Base-by-base conservation (phyloP, 345 rosid species). In the Aegle marmelos region DNA sequence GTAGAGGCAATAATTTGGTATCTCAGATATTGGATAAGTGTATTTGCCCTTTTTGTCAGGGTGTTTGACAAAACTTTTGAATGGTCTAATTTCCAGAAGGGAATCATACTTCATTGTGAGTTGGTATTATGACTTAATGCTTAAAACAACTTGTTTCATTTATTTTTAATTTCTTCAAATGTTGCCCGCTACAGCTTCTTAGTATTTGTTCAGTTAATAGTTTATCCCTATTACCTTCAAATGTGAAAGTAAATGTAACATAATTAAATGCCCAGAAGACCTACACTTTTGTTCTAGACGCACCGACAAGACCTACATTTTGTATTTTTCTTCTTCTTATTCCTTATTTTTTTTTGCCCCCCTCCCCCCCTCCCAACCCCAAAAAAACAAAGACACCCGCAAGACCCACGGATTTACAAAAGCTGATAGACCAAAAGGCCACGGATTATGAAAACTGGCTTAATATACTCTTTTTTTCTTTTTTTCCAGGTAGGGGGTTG, bases 1-100 rank as follows among this genome's bases (percentile, higher is more conserved):
- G 37, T 33, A 27, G 70, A 76, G 7, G 73, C 57, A 76, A 76
- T 76, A 76, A 76, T 34, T 22, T 67, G 64, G 72, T 76, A 24
- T 54, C 53, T 76, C 73, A 54, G 72, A 14, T 33, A 31, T 76
- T 68, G 27, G 65, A 67, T 67, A 36, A 11, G 37, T 21, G 36
- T 67, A 21, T 67, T 17, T 56, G 25, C 4, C 71, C 71, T 63
- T 48, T 21, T 63, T 31, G 63, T 7, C 72, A 4, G 19, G 65
- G 73, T 19, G 72, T 56, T 9, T 25, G 73, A 76, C 33, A 1
- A 27, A 75, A 64, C 27, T 31, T n/a, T 64, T 8, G 53, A 48
- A 4, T 31, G 31, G 27, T 75, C 65, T 53, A 66, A 27, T 76
- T 33, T 53, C 36, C 64, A 67, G 56, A 34, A 22, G 61, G 34